Evolutionary conservation across 495 filamentous ascomycete genomes (phyloP), one percentile per base, ranked within the genome.

Genomic region (Penicillium cinerascens): DNA sequence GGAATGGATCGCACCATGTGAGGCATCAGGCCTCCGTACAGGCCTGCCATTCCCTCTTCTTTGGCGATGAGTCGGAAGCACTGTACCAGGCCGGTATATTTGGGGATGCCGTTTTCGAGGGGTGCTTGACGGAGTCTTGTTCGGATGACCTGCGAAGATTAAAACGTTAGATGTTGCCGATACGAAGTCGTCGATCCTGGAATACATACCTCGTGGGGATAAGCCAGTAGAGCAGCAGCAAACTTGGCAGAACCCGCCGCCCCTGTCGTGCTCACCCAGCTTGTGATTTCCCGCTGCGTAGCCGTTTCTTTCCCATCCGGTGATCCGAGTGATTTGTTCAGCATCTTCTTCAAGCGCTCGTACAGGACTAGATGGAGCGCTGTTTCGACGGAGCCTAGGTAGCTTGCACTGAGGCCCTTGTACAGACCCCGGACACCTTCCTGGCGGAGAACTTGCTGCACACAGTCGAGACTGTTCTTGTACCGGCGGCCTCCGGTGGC

Each of bases 291-390:
- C 46, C 61, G 64, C 36, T 59, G 60, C 2, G 57, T 45, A 6
- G 63, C 47, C n/a, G 65, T 58, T 29, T 67, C 50, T 18, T 52
- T 54, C 21, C 56, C 65, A 44, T 71, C 60, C 9, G 59, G 49
- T 10, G 58, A 52, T 22, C 64, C 74, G 58, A 89, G 81, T 11
- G 88, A 75, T 44, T 64, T 61, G 8, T 77, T 75, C 23, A 95
- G 71, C 22, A 76, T 71, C 21, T 74, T 70, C 76, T 95, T 96
- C 73, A 92, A 78, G 52, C 86, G 83, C 69, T 96, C 91, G 60
- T 96, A 96, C 54, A 95, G 73, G 44, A 91, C 85, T 83, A 91
- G 87, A 61, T 96, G 91, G 51, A 95, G 65, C 18, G 91, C 91
- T 47, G 84, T 91, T 75, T 96, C 91, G 9, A 85, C 82, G 8